phyloP scores from a whole-genome alignment of 1,284 basidiomycete species.

The Athelia sp. region DNA sequence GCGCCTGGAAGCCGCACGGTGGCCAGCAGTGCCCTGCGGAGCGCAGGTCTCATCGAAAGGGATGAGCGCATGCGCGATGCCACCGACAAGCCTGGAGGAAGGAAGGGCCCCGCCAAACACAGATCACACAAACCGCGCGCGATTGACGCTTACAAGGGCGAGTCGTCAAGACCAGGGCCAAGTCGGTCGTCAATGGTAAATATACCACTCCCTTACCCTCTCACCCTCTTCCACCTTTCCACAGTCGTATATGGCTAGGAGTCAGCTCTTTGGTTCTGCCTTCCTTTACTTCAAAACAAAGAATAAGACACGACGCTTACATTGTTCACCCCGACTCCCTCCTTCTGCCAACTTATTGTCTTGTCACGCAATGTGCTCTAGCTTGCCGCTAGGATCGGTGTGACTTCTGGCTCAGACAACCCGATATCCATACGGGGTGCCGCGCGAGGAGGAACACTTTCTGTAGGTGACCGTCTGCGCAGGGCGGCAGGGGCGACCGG shows the following conservation, averaged over 20 bases:
- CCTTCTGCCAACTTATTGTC: slow-evolving; percentile 20
- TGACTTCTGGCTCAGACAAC: slow-evolving; percentile 19
- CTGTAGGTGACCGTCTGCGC: slow-evolving; percentile 20
- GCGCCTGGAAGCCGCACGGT: slow-evolving; percentile 51
- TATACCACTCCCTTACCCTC: slow-evolving; percentile 35
- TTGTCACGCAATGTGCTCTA: slow-evolving; percentile 17
- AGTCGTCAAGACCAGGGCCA: slow-evolving; percentile 26
- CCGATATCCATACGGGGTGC: slow-evolving; percentile 26
- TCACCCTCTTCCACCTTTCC: slow-evolving; percentile 18
- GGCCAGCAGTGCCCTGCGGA: slow-evolving; percentile 54
- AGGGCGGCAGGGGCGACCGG: slow-evolving; percentile 4
- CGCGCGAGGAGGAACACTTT: slow-evolving; percentile 9
- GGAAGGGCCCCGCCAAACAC: slow-evolving; percentile 57
- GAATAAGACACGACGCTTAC: slow-evolving; percentile 38
- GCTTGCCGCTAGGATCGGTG: slow-evolving; percentile 28
- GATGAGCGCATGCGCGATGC: slow-evolving; percentile 69
- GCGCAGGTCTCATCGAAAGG: slow-evolving; percentile 67
- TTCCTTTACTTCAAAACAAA: slow-evolving; percentile 17
- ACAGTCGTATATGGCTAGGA: slow-evolving; percentile 21
- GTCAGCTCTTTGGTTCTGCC: slow-evolving; percentile 24
- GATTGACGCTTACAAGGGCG: slow-evolving; percentile 54
- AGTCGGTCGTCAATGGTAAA: slow-evolving; percentile 59
- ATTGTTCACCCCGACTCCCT: slow-evolving; percentile 25
- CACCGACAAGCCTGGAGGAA: slow-evolving; percentile 60
- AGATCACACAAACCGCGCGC: slow-evolving; percentile 55